Evolutionary conservation across 352 stramenopile genomes (phyloP), one percentile per base, ranked within the genome.

Genomic region (Pythium pyrilobum): DNA sequence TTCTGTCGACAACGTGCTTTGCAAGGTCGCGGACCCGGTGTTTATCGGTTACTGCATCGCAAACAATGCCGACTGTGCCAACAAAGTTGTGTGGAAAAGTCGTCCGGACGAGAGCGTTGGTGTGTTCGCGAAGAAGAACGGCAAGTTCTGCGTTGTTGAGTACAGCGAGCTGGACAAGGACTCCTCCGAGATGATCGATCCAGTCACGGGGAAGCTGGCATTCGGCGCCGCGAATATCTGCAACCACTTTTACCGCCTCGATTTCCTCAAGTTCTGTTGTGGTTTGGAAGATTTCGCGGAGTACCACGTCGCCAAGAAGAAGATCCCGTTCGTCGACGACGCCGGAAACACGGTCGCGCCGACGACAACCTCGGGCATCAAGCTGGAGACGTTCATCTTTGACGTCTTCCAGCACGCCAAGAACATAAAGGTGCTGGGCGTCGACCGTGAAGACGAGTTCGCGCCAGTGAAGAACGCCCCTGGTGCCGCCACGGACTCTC

Each of bases 371-470:
- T 98, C 98, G 50, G 97, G 96, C 20, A 91, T 99, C 70, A 99
- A 99, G 71, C 71, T 99, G 16, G 97, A 99, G 69, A 85, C 87
- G 8, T 99, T 99, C 67, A 99, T 99, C 61, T 99, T 99, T 67
- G 97, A 99, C 72, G 93, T 98, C 4, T 99, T 99, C 62, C 89
- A 91, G 34, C 74, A 98, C 1, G 96, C 94, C 7, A 68, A 81
- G 38, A 77, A 66, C n/a, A 98, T 99, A 87, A 93, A 87, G 0
- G 81, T 99, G 31, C 78, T 98, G 12, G 94, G 97, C 34, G 93
- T 98, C 1, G 54, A 74, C 10, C 84, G 96, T n/a, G 81, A 89
- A 29, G 86, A 95, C 8, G 95, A 99, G 65, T 98, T 98, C 59
- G 77, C 86, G 4, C 89, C 90, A 0, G 89, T 98, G 1, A 98